phyloP scores from a whole-genome alignment of 1,284 basidiomycete genomes.

The Flammula alnicola region DNA sequence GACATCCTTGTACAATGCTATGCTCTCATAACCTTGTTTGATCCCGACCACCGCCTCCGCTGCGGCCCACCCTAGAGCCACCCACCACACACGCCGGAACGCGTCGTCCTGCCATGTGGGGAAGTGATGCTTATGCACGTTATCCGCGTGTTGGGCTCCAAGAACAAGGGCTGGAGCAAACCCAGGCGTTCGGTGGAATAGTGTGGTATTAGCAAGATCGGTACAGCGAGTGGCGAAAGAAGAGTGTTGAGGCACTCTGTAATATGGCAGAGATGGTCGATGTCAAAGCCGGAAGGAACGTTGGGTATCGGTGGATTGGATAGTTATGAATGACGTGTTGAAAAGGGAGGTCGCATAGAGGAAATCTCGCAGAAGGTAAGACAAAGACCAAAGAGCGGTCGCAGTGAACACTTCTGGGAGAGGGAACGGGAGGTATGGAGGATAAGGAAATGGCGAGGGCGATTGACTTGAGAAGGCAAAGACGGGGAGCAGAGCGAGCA shows the following conservation, averaged over 20 bases:
- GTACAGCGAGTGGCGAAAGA: slow-evolving; percentile 57
- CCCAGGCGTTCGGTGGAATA: slow-evolving; percentile 36
- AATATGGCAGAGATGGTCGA: slow-evolving; percentile 53
- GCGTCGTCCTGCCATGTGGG: slow-evolving; percentile 61
- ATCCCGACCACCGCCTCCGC: slow-evolving; percentile 68
- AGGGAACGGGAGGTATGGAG: slow-evolving; percentile 57
- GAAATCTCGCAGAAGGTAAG: slow-evolving; percentile 60
- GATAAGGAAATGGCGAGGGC: slow-evolving; percentile 36
- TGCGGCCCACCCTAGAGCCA: slow-evolving; percentile 70
- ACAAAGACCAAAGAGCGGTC: slow-evolving; percentile 61
- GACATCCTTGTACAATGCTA: slow-evolving; percentile 68
- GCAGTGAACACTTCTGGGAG: slow-evolving; percentile 63
- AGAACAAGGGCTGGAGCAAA: slow-evolving; percentile 26
- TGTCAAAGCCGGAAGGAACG: slow-evolving; percentile 27
- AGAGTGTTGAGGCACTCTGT: slow-evolving; percentile 53
- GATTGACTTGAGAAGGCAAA: slow-evolving; percentile 47
- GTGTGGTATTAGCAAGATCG: slow-evolving; percentile 55
- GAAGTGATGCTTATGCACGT: slow-evolving; percentile 16
- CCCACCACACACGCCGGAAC: slow-evolving; percentile 74
- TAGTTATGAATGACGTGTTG: slow-evolving; percentile 33
- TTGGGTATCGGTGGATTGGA: slow-evolving; percentile 35
- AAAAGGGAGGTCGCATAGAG: slow-evolving; percentile 23
- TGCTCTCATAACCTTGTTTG: slow-evolving; percentile 68
- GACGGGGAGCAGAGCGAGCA: slow-evolving; percentile 53
- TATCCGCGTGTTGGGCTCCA: not conserved